Conservation (phyloP, 306 rosid species). For the Quillaja saponaria region DNA sequence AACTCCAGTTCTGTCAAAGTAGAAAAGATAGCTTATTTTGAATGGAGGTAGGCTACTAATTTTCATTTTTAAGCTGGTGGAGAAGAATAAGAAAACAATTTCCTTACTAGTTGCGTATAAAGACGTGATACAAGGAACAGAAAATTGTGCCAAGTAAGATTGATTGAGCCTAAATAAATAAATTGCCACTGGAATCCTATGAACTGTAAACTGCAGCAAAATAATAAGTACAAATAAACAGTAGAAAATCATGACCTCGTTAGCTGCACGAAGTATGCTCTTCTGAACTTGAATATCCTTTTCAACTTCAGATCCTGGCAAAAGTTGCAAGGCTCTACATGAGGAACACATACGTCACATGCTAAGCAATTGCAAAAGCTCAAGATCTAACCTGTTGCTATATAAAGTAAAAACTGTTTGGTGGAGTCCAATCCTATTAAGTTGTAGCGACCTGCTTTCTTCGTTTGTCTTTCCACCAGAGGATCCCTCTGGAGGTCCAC, state of each 20-base stretch:
- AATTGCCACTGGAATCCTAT: constrained; percentile 18
- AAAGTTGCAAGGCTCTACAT: constrained; percentile 30
- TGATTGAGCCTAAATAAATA: constrained; percentile 4
- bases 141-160: constrained; percentile 20
- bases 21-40: constrained; percentile 5
- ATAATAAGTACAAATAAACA: background rate
- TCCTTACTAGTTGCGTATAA: constrained; percentile 6
- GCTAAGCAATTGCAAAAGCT: constrained; percentile 10
- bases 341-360: constrained; percentile 26
- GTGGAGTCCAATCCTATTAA: constrained; percentile 91
- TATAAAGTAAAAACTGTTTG: constrained; percentile 76
- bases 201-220: constrained; percentile 9
- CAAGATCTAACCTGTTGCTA: constrained; percentile 72
- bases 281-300: constrained; percentile 89
- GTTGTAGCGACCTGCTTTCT: constrained; percentile 75
- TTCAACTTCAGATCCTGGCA: constrained; percentile 77
- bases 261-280: constrained; percentile 78
- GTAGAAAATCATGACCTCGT: constrained; percentile 57
- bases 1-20: background rate
- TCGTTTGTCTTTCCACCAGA: constrained; percentile 91
- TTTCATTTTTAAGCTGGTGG: constrained; percentile 24
- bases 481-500: constrained; percentile 80
- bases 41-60: background rate
- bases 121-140: constrained; percentile 4
- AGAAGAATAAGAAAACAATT: constrained; percentile 21